Conservation (phyloP, 2,329 filamentous ascomycete species). For the Arthrobotrys musiformis region DNA sequence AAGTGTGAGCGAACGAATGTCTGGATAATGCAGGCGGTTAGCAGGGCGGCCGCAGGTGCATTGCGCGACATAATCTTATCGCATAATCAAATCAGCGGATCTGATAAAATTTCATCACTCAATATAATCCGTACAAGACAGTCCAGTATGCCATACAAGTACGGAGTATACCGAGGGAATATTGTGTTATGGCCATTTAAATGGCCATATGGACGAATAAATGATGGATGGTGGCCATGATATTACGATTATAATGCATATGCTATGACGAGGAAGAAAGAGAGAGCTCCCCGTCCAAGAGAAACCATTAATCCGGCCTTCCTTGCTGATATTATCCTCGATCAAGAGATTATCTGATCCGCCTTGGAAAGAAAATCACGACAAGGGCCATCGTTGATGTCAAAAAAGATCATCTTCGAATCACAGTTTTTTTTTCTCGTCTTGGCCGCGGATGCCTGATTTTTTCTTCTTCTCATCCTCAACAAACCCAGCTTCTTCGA, state of each 20-base stretch:
- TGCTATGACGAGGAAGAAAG: neutral
- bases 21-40: too few relatives aligned
- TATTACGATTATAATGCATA: too few relatives aligned
- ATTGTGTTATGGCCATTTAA: neutral
- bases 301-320: slow-evolving; percentile 1
- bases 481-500: neutral
- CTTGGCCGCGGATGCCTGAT: slow-evolving; percentile 54
- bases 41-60: too few relatives aligned
- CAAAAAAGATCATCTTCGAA: slow-evolving; percentile 38
- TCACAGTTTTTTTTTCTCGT: slow-evolving; percentile 8
- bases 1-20: too few relatives aligned
- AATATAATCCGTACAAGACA: neutral
- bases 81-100: slow-evolving; percentile 55
- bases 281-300: slow-evolving; percentile 24
- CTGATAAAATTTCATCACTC: slow-evolving; percentile 28
- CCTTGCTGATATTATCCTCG: slow-evolving; percentile 13
- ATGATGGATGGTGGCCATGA: neutral
- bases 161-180: neutral
- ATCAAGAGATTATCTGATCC: slow-evolving; percentile 51
- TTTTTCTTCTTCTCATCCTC: too few relatives aligned
- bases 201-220: neutral
- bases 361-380: too few relatives aligned
- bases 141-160: neutral
- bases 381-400: slow-evolving; percentile 35
- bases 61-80: slow-evolving; percentile 50